A percentile compares a stretch with the other conserved stretches of the same genome.
These are phyloP conservation scores for Talaromyces adpressus DNA, from an alignment of 495 filamentous ascomycete species.

Conservation along the genomic window DNA sequence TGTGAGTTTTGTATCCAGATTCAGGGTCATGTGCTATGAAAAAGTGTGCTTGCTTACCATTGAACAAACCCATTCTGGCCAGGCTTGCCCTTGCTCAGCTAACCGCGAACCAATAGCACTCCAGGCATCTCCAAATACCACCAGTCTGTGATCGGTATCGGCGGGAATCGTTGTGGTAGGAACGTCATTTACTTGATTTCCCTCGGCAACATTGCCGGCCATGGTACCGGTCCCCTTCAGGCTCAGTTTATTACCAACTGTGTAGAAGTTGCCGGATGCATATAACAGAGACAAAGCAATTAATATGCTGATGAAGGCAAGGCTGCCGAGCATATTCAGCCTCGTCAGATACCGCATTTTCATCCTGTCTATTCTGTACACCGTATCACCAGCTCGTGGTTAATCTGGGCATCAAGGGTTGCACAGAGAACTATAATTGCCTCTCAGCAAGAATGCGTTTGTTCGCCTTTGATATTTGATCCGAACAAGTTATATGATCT, in stretches of 20 bases:
- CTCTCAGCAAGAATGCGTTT: not conserved
- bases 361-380: not conserved
- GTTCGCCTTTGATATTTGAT: not conserved
- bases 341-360: constrained; percentile 3
- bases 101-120: constrained; percentile 32
- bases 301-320: constrained; percentile 5
- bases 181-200: not conserved
- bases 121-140: constrained; percentile 46
- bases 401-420: not conserved
- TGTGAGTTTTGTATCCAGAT: not conserved
- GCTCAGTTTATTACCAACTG: not conserved
- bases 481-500: not conserved
- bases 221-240: not conserved
- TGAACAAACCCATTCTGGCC: constrained; percentile 41
- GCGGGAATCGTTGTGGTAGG: not conserved
- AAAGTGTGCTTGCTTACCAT: constrained; percentile 21
- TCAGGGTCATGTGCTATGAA: not conserved
- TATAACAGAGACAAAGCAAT: constrained; percentile 1
- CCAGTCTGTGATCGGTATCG: constrained; percentile 25
- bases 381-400: not conserved
- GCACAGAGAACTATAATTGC: not conserved
- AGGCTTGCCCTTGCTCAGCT: constrained; percentile 28
- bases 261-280: not conserved
- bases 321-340: not conserved
- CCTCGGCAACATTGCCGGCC: not conserved